Evolutionary conservation across 169 alveolate species (phyloP), one percentile per base, ranked within the genome.

Genomic region (Plasmodium inui): DNA sequence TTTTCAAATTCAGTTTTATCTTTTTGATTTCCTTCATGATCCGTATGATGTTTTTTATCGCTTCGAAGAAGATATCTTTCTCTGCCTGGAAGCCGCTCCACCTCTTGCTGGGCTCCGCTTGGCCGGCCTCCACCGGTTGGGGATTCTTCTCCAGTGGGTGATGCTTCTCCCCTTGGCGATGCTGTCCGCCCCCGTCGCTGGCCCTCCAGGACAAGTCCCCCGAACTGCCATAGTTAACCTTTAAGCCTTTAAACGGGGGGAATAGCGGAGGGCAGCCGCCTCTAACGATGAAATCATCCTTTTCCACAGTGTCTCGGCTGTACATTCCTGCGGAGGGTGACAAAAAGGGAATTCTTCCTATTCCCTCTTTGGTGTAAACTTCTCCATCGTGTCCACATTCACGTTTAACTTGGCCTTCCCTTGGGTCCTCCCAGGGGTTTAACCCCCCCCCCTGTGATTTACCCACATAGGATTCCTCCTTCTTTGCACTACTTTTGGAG

Each of bases 1-100:
- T 76, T 53, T 86, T 34, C 10, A 86, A 32, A 86, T 86, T 78
- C 30, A 2, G 41, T 61, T 50, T 76, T 46, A 86, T 74, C 67
- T 86, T 86, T 74, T 76, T 86, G 17, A 86, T 53, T 26, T 86
- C 93, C 41, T 86, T 86, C 55, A 53, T 86, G 53, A 86, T 32
- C 12, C 93, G 22, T 19, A 86, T 74, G 39, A 86, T 78, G 46
- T 86, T 86, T 55, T 44, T 22, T 41, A 86, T 86, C 28, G 93
- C 78, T 22, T 86, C 81, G 80, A 86, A 86, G 61, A 86, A 86
- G 22, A 86, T 55, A 1, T 74, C 80, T 17, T 76, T 86, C 70
- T 86, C 93, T 32, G 57, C 73, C 30, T 53, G 82, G 41, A 86
- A 86, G 9, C 3, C 6, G 30, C 37, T 22, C 39, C 76, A 2